Base-by-base conservation (phyloP, 148 eudicot species). In the Diospyros lotus region DNA sequence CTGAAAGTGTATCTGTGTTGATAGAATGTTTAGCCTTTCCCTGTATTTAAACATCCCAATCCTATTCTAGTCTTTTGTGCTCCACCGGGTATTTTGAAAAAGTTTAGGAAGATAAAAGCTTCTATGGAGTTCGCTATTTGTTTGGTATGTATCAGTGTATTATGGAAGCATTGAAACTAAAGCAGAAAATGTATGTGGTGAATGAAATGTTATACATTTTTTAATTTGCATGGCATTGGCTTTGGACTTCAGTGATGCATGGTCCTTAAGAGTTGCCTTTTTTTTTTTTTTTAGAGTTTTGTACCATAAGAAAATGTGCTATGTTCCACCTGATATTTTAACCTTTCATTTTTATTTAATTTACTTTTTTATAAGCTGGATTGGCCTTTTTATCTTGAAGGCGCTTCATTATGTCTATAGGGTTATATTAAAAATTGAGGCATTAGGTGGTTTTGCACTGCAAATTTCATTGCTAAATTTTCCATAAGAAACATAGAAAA, bases 361-460 rank as follows among this genome's bases (percentile, higher is more conserved):
- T 42, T 2, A 14, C 11, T 65, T 65, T 9, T 65, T 50, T 42
- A 38, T 65, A 43, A 46, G 41, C 14, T 64, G 68, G 48, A 39
- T 55, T 64, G 11, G 1, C 18, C 50, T 43, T 43, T 43, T 43
- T 11, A 43, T 64, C 48, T 64, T 64, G 68, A 64, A 41, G 52
- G 9, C 18, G 48, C 52, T 54, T 40, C 59, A 48, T 2, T n/a
- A 8, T 50, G 48, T 60, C 79, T 75, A 6, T 42, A 2, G 11
- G 17, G 42, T 77, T 71, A 18, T 55, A 28, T 40, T 38, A 46
- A 44, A 28, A 76, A 58, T 46, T 58, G 74, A 76, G 48, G 15
- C 39, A 18, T 38, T 39, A 43, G 40, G 5, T 48, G 9, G 70
- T 76, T 58, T 18, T 58, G 73, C 55, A 59, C 58, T 58, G 66